Evolutionary conservation across 768 basidiomycete genomes (phyloP).

Genomic region (Lactifluus piperatus): DNA sequence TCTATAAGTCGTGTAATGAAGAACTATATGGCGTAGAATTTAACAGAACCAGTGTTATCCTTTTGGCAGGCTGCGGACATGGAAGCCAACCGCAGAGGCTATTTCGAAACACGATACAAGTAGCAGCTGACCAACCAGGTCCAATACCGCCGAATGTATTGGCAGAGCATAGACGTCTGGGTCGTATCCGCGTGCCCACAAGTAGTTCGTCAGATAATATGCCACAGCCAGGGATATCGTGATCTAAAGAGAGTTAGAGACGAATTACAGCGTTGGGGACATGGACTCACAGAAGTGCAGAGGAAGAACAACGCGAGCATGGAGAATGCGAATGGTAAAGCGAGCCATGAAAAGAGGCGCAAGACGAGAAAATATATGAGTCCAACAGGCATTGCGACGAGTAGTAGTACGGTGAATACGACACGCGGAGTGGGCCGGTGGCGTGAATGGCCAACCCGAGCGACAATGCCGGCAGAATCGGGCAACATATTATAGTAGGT

Average conservation of each 20-base stretch:
- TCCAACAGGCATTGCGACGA: slow-evolving; percentile 75
- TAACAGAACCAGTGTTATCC: neutral
- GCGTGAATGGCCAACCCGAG: slow-evolving; percentile 14
- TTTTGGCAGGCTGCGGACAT: slow-evolving; percentile 19
- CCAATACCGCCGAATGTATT: slow-evolving; percentile 82
- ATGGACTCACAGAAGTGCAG: slow-evolving; percentile 58
- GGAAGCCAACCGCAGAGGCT: slow-evolving; percentile 38
- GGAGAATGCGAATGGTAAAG: slow-evolving; percentile 61
- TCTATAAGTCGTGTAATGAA: neutral
- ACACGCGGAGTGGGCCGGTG: slow-evolving; percentile 33
- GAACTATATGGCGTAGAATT: neutral
- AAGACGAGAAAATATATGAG: slow-evolving; percentile 64
- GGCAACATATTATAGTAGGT: slow-evolving; percentile 20
- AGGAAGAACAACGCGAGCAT: slow-evolving; percentile 61
- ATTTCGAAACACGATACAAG: slow-evolving; percentile 71
- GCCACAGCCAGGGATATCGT: slow-evolving; percentile 61
- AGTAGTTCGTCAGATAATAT: slow-evolving; percentile 53
- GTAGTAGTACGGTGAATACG: slow-evolving; percentile 59
- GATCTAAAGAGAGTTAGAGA: slow-evolving; percentile 38
- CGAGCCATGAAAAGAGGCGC: slow-evolving; percentile 66
- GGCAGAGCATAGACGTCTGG: slow-evolving; percentile 94
- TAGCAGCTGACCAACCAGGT: slow-evolving; percentile 73
- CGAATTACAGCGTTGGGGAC: neutral
- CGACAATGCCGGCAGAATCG: neutral
- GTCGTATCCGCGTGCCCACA: slow-evolving; percentile 73